These are phyloP conservation scores for Rhododendron kiyosumense DNA, from an alignment of 148 eudicot genomes.

Conservation along the genomic window DNA sequence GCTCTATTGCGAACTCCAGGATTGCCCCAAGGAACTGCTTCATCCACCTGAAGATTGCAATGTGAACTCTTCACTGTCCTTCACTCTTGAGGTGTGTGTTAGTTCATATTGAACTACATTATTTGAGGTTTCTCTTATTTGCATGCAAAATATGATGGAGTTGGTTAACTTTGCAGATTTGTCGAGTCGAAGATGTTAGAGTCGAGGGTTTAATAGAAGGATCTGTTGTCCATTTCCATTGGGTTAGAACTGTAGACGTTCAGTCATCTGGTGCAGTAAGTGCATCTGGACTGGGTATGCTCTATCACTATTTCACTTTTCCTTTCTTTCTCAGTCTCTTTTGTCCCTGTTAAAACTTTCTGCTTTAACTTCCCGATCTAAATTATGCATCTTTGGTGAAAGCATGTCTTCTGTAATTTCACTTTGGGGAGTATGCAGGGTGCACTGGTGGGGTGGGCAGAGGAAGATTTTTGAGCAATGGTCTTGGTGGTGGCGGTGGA, in stretches of 20 bases:
- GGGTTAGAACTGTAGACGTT: slow-evolving; percentile 71
- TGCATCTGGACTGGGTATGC: slow-evolving; percentile 83
- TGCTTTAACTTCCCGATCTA: not conserved
- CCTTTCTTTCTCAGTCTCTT: not conserved
- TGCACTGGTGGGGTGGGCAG: slow-evolving; percentile 75
- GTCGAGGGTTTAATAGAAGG: slow-evolving; percentile 72
- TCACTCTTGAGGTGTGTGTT: slow-evolving; percentile 73
- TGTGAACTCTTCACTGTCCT: slow-evolving; percentile 75
- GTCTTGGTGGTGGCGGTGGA: slow-evolving; percentile 88
- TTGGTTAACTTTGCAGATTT: slow-evolving; percentile 49
- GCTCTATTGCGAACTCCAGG: slow-evolving; percentile 62
- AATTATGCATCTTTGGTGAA: not conserved
- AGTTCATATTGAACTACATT: slow-evolving; percentile 17
- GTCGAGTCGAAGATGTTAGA: slow-evolving; percentile 80
- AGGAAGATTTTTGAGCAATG: slow-evolving; percentile 69
- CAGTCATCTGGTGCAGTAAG: slow-evolving; percentile 56
- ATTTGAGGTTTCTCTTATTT: not conserved
- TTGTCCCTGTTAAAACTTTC: not conserved
- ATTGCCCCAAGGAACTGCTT: slow-evolving; percentile 75
- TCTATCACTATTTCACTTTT: slow-evolving; percentile 11
- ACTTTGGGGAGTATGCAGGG: slow-evolving; percentile 41
- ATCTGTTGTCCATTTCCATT: slow-evolving; percentile 87
- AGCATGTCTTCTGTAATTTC: not conserved
- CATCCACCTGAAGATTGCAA: slow-evolving; percentile 97
- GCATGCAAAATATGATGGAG: slow-evolving; percentile 11